Base-by-base conservation (phyloP, 2,329 filamentous ascomycete genomes). In the Trichoderma cornu-damae region DNA sequence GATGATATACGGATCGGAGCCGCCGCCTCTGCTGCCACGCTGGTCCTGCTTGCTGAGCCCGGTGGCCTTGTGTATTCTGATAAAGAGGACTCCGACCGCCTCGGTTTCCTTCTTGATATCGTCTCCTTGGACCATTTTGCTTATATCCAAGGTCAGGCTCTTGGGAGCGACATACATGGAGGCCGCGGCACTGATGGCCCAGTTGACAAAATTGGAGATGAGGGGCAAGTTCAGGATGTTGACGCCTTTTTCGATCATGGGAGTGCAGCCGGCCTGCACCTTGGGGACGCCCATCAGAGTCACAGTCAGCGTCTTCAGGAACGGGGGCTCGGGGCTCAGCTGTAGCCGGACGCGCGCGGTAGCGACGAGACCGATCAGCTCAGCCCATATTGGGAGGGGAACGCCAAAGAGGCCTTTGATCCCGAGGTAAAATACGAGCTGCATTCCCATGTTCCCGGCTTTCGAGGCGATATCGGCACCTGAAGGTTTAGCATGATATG, bases 161-260 rank as follows among this genome's bases (percentile, higher is more conserved):
- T 96, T 96, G 7, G 93, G 93, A 2, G 93, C 93, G 24, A 96
- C 91, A 62, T 96, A 96, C 82, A 96, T 88, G 68, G 86, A 88
- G 2, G 88, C 88, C 0, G 92, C 90, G 0, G 94, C 85, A 35
- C 85, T 86, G 65, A 97, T 96, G 4, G 93, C 90, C 75, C 92
- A 96, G 72, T 96, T 96, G 72, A 96, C 93, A 68, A 99, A 97
- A 66, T 95, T 95, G 12, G 90, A 95, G 65, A 97, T 96, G 35
- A 97, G 72, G 0, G 93, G 93, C 8, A 97, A 76, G 64, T 97
- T 96, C 24, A 97, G 77, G 44, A 97, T 85, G 64, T 97, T 97
- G 60, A 95, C 86, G 2, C 91, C 93, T 62, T 85, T 87, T 69
- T 94, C 85, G n/a, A 96, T 72, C 87, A 97, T 94, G 0, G 94